Evolutionary conservation across 164 flowering plant species (phyloP), one percentile per base, ranked within the genome.

Genomic region (Vitis riparia): DNA sequence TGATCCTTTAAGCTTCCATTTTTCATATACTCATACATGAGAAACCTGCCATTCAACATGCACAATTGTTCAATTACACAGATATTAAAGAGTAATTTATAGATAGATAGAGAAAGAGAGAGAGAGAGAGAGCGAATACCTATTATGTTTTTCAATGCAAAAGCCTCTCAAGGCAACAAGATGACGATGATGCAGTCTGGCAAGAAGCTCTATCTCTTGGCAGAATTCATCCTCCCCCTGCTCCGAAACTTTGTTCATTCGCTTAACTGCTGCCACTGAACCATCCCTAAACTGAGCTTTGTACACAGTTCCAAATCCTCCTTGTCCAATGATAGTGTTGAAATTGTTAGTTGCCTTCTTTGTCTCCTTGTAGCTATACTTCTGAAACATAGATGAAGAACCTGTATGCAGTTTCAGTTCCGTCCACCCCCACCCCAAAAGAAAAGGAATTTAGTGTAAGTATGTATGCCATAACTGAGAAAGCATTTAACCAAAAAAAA

Each of bases 1-100:
- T 91, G 95, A 75, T 93, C 93, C 75, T 89, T 92, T 68, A 96
- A 82, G 86, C 97, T 96, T 77, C 99, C 99, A 85, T 92, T 91
- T 76, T 79, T 87, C 98, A 93, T 91, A 78, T 81, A 92, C 77
- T 96, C 99, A 62, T 96, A 96, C 76, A 93, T 79, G 59, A 96
- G 88, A 83, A 93, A 93, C 88, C 98, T 96, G 87, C 68, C 65
- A 72, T 12, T n/a, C 62, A 71, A 52, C 52, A 68, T 49, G 23
- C 9, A 44, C 48, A 68, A 37, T 49, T 4, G 61, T 66, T 75
- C 30, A 16, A 60, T 47, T n/a, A 44, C 66, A 16, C 63, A 10
- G 44, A 37, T 37, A 5, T 37, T 37, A 37, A 6, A 37, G 5
- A 37, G 27, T 37, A 37, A 37, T 37, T 37, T 37, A 37, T 3